Conservation (phyloP, 306 rosid genomes). For the Pyrus bretschneideri region DNA sequence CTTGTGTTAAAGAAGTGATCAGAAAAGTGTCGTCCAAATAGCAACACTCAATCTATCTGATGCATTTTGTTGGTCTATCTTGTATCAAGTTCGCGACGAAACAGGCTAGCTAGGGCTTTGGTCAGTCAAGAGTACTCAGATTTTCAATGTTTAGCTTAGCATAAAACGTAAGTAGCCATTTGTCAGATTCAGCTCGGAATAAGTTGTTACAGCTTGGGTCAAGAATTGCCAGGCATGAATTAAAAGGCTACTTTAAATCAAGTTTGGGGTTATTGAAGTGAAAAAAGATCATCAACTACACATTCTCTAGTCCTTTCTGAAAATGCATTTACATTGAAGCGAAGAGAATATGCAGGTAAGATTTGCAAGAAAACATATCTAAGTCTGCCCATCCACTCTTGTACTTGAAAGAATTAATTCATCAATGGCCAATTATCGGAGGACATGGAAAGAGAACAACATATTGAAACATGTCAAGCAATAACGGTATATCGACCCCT, state of each 20-base stretch:
- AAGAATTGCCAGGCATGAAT: neutral
- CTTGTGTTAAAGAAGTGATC: no score
- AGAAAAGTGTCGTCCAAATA: no score
- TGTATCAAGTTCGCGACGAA: neutral
- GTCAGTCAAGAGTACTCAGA: neutral
- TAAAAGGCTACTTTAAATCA: neutral
- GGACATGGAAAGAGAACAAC: neutral
- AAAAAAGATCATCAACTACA: neutral
- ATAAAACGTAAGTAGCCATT: neutral
- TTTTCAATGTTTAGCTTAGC: neutral
- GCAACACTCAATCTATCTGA: no score
- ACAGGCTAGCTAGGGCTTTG: neutral
- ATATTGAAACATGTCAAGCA: neutral
- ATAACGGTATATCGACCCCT: neutral
- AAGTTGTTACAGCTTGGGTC: neutral
- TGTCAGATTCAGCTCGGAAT: neutral
- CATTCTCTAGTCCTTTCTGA: neutral
- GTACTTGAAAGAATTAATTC: neutral
- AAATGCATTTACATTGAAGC: neutral
- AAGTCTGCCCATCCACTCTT: neutral
- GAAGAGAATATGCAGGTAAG: neutral
- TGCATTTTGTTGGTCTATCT: no score
- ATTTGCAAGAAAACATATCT: conserved; percentile 3
- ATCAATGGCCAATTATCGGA: neutral
- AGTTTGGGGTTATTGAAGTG: no score